Evolutionary conservation across 768 basidiomycete species (phyloP), one percentile per base, ranked within the genome.

Genomic region (Suillus brevipes): DNA sequence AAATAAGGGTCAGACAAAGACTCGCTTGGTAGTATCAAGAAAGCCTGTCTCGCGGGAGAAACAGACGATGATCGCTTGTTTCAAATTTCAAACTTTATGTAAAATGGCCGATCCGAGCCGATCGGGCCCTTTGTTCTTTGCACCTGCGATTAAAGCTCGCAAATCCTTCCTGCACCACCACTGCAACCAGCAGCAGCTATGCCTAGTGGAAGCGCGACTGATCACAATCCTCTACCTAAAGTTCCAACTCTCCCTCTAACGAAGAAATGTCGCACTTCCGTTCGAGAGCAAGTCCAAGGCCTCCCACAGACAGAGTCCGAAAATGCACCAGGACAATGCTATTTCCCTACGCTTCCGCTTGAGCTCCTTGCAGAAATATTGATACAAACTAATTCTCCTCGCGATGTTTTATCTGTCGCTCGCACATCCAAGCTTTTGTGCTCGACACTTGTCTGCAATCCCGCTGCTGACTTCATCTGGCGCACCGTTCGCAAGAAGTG

Each of bases 301-400:
- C 13, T 25, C 18, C 5, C 18, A n/a, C n/a, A n/a, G n/a, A n/a
- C n/a, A 59, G 25, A 59, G 31, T 20, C 58, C 2, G 18, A 59
- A 42, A 59, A 25, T 31, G 9, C 6, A 28, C 20, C 58, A 31
- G 38, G 28, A 12, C 60, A 56, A 42, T 12, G 42, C 40, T 62
- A 64, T 3, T 50, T 75, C 25, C 67, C 74, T 13, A 56, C 16
- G 2, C 72, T 91, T 5, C 90, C 90, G 13, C 71, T 88, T 47
- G 90, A 92, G 69, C 78, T 92, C 16, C 72, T 90, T 7, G 84
- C 85, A 4, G 89, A 89, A 69, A 82, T 91, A 57, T 81, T 91
- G 23, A 72, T 84, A 8, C 76, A 78, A 59, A 84, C 84, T 0
- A 65, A 74, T 6, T 89, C 87, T 0, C 82, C 87, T 1, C 78